Evolutionary conservation across 495 filamentous ascomycete species (phyloP).

Genomic region (Arthonia radiata): DNA sequence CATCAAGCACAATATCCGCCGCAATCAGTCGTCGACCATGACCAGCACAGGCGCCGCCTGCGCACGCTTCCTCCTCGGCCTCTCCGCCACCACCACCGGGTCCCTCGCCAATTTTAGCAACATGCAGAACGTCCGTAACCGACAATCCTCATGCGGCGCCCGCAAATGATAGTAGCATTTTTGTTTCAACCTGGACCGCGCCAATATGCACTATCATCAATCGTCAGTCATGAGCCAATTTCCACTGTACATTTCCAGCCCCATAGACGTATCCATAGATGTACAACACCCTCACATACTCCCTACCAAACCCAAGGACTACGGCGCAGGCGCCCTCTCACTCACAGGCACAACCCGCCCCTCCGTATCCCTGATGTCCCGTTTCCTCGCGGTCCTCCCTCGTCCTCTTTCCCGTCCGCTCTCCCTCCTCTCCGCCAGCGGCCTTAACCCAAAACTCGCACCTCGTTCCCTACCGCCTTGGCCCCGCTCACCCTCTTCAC

Average conservation of each 20-base stretch:
- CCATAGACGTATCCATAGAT: slow-evolving; percentile 1
- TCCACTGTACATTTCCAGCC: slow-evolving; percentile 4
- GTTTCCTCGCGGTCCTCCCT: slow-evolving; percentile 8
- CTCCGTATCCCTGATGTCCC: slow-evolving; percentile 9
- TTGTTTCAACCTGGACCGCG: slow-evolving; percentile 11
- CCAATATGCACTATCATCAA: slow-evolving; percentile 5
- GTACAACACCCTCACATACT: slow-evolving; percentile 1
- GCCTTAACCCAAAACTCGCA: too few species aligned
- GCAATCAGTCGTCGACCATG: too few species aligned
- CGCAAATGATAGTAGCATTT: slow-evolving; percentile 7
- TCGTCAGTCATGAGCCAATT: slow-evolving; percentile 12
- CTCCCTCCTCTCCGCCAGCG: slow-evolving; percentile 1
- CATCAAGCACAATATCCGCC: too few species aligned
- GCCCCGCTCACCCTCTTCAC: too few species aligned
- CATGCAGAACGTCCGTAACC: too few species aligned
- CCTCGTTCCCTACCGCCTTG: too few species aligned
- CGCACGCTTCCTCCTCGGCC: too few species aligned
- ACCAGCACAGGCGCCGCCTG: too few species aligned
- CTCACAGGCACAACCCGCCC: slow-evolving; percentile 8
- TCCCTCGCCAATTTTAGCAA: too few species aligned
- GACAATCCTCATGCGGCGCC: not conserved
- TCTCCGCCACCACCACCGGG: too few species aligned
- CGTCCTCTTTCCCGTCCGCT: slow-evolving; percentile 2
- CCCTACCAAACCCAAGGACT: too few species aligned
- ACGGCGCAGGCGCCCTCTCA: slow-evolving; percentile 11